Percentiles rank a stretch among this genome's conserved stretches.
Evolutionary conservation across 2,329 filamentous ascomycete genomes (phyloP).

Genomic region (Cryphonectria japonica): DNA sequence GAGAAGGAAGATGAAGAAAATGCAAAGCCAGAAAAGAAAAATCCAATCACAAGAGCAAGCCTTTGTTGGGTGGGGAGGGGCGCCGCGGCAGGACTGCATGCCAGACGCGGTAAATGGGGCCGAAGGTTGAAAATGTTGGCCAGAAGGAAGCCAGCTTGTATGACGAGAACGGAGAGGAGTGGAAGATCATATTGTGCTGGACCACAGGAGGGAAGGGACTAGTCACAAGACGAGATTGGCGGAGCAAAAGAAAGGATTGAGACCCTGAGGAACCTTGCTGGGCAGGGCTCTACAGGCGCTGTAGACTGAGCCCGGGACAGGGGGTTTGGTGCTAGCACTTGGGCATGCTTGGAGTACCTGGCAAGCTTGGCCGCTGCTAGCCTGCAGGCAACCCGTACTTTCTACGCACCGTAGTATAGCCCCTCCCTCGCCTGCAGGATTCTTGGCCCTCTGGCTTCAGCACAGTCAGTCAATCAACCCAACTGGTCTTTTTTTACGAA

Average conservation of each 20-base stretch:
- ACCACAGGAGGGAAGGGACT: neutral
- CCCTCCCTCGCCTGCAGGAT: constrained; percentile 14
- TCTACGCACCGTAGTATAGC: neutral
- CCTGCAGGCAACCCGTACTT: neutral
- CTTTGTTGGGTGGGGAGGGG: too few species aligned
- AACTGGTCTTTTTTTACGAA: neutral
- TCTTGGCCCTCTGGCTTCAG: constrained; percentile 1
- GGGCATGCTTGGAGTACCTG: neutral
- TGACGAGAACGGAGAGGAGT: constrained; percentile 2
- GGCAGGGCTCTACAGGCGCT: neutral
- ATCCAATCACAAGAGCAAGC: neutral
- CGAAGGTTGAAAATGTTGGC: constrained; percentile 10
- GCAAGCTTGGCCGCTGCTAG: neutral
- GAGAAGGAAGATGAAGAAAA: neutral
- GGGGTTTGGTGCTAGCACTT: neutral
- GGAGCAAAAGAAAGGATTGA: constrained; percentile 1
- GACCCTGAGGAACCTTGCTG: neutral
- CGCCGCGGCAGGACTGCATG: constrained; percentile 8
- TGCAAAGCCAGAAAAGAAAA: neutral
- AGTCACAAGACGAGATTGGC: constrained; percentile 2
- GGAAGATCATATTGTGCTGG: constrained; percentile 2
- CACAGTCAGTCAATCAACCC: neutral
- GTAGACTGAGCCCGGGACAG: neutral
- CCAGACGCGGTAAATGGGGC: constrained; percentile 11
- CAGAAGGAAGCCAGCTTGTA: constrained; percentile 3